These are phyloP conservation scores for Lactarius psammicola DNA, from an alignment of 768 basidiomycete genomes.

Conservation along the genomic window DNA sequence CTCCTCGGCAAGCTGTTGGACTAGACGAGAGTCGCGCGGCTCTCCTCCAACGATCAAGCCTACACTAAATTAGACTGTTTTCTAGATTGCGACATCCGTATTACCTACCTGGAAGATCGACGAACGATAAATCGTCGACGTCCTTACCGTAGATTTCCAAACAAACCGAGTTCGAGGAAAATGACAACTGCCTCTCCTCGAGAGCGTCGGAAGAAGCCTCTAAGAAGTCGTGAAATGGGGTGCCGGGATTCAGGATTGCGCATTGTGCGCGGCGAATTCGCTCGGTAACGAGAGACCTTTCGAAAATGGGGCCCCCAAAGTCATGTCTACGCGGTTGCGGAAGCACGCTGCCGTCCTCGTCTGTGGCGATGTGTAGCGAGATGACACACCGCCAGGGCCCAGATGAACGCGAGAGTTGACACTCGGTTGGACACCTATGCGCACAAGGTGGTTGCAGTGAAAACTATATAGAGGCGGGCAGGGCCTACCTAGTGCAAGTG, in stretches of 20 bases:
- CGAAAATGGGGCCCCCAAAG: constrained; percentile 44
- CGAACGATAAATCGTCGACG: constrained; percentile 42
- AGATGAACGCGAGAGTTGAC: constrained; percentile 33
- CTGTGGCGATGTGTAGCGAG: constrained; percentile 36
- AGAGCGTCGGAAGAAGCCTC: constrained; percentile 37
- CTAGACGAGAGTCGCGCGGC: constrained; percentile 56
- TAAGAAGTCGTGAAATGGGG: constrained; percentile 39
- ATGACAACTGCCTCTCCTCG: constrained; percentile 30
- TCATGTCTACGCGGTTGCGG: constrained; percentile 37
- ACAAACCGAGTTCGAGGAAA: constrained; percentile 40
- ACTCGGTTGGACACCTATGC: constrained; percentile 41
- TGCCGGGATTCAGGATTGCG: constrained; percentile 61
- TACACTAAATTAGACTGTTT: constrained; percentile 26
- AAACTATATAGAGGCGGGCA: background rate
- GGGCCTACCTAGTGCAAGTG: constrained; percentile 64
- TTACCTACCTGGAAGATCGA: constrained; percentile 41
- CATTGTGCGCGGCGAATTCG: constrained; percentile 63
- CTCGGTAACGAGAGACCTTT: constrained; percentile 58
- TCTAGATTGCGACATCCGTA: background rate
- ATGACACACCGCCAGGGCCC: constrained; percentile 39
- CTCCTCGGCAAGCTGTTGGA: constrained; percentile 52
- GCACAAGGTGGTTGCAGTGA: background rate
- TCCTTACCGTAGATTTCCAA: constrained; percentile 40
- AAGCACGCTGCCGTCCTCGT: constrained; percentile 30
- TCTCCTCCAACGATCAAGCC: constrained; percentile 60